Base-by-base conservation (phyloP, 805 yeast species). In the Metschnikowia reukaufii region DNA sequence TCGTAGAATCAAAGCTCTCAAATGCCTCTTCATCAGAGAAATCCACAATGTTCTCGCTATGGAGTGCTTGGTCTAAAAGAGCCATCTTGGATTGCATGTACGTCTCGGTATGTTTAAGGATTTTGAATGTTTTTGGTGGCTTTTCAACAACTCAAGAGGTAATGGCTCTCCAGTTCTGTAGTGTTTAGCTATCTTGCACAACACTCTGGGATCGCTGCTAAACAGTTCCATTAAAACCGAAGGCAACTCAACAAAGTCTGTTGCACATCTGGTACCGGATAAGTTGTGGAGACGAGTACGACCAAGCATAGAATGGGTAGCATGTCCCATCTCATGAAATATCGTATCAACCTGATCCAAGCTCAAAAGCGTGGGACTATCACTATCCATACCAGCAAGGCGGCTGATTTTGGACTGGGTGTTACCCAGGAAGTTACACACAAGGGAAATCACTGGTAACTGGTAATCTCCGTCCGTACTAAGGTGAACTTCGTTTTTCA, bases 301-400 rank as follows among this genome's bases (percentile, higher is more conserved):
- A 0, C 98, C 99, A 17, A 94, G 69, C 96, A 94, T 92, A 2
- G 97, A 88, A 64, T 94, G 99, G 81, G 94, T 86, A 1, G 98
- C 98, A 66, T 94, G 99, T 0, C 99, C 99, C 96, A 94, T 90
- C 67, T 94, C 99, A 66, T 94, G 99, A 70, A 94, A 94, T 16
- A 94, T 70, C 0, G 99, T 94, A 58, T 92, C 96, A 17, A 92
- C 90, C 59, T 94, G 98, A 47, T 76, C 79, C 47, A 88, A 73
- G 10, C 84, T 73, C 33, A 92, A 66, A 16, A 87, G 68, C 25
- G 91, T 83, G 18, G 80, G 77, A 20, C 49, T 37, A 15, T 54
- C 56, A 13, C 44, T 40, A 15, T 55, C 62, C 6, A 52, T 41
- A 1, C 67, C 65, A 2, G 65, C 63, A 51, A 65, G 59, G 25